phyloP scores from a whole-genome alignment of 1,284 basidiomycete genomes.

The Ustilago lituana region DNA sequence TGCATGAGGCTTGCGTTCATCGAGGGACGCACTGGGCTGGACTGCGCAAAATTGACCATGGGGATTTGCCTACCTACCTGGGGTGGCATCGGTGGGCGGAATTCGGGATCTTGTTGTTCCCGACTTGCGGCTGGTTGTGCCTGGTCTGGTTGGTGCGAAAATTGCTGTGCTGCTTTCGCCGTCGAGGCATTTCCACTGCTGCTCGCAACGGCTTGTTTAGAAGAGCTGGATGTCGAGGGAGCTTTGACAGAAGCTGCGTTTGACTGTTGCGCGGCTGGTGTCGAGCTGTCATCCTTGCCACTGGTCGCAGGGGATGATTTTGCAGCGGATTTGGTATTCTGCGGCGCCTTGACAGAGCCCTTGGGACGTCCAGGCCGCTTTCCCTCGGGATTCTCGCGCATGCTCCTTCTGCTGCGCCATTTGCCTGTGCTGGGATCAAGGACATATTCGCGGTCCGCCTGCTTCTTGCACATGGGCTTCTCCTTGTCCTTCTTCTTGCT shows the following conservation, averaged over 20 bases:
- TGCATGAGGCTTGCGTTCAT: conserved; percentile 37
- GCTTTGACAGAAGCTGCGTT: background rate
- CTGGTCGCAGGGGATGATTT: conserved; percentile 13
- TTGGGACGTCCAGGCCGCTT: conserved; percentile 48
- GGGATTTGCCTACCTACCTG: conserved; percentile 13
- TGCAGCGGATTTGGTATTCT: conserved; percentile 14
- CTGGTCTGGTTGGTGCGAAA: background rate
- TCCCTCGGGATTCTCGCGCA: conserved; percentile 51
- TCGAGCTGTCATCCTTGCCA: conserved; percentile 9
- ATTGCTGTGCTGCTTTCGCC: background rate
- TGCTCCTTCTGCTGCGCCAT: conserved; percentile 51
- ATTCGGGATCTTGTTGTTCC: conserved; percentile 8
- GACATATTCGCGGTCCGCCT: conserved; percentile 38
- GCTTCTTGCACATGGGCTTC: conserved; percentile 41
- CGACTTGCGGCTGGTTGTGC: no score
- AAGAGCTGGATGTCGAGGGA: background rate
- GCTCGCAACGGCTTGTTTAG: conserved; percentile 10
- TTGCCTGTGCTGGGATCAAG: conserved; percentile 45
- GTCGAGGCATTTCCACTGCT: conserved; percentile 1
- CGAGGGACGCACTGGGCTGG: conserved; percentile 47
- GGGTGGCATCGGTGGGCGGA: conserved; percentile 21
- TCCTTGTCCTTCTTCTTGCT: conserved; percentile 36
- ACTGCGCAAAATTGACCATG: conserved; percentile 45
- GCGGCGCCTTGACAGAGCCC: conserved; percentile 36
- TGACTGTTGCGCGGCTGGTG: background rate